A percentile compares a stretch with the other conserved stretches of the same genome.
phyloP scores from a whole-genome alignment of 2,329 filamentous ascomycete species.

The Colletotrichum aenigma region DNA sequence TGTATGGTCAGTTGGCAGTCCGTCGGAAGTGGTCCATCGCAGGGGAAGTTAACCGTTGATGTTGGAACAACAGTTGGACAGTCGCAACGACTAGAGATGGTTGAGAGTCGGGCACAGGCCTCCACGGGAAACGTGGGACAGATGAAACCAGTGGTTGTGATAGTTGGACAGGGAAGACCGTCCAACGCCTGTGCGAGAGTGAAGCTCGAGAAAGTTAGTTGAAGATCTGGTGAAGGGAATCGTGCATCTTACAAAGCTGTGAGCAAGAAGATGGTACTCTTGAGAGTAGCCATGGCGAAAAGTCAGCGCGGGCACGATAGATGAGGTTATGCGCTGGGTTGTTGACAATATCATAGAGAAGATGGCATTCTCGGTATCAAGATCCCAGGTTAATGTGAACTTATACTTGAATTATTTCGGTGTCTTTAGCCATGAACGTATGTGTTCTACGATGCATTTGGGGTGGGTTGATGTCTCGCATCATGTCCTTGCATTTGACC shows the following conservation, averaged over 20 bases:
- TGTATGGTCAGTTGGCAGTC: constrained; percentile 15
- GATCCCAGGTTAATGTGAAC: background rate
- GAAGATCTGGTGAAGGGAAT: background rate
- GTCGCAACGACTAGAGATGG: constrained; percentile 24
- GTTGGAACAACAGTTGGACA: constrained; percentile 27
- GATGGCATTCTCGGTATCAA: background rate
- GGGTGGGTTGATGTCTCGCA: background rate
- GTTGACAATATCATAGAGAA: background rate
- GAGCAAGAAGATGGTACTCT: background rate
- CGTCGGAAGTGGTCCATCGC: constrained; percentile 13
- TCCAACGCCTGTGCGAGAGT: background rate
- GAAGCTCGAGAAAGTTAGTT: background rate
- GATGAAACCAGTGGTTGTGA: constrained; percentile 22
- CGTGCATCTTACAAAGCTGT: background rate
- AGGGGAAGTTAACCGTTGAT: constrained; percentile 23
- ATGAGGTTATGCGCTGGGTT: background rate
- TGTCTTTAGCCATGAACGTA: background rate
- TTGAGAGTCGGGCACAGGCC: constrained; percentile 23
- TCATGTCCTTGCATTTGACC: background rate
- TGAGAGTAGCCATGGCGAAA: background rate
- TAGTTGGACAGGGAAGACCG: constrained; percentile 22
- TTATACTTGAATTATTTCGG: background rate
- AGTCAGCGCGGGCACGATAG: background rate
- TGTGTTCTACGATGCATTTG: background rate
- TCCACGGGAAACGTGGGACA: constrained; percentile 4